Percentiles rank a stretch among this genome's conserved stretches.
These are phyloP conservation scores for Silybum marianum DNA, from an alignment of 129 eudicot species.

Conservation along the genomic window DNA sequence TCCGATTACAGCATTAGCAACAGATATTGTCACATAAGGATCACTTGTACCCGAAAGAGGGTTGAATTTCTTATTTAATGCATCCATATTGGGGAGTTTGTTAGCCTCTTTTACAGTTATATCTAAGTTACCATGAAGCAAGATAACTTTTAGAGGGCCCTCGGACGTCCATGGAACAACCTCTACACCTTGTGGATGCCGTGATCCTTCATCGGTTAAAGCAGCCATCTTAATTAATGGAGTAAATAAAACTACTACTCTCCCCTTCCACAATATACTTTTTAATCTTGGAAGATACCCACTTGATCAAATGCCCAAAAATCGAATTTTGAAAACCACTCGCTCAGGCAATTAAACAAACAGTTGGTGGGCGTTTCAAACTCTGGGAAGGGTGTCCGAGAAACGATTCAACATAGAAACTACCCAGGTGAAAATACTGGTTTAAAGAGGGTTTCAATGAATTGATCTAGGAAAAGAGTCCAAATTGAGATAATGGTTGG, in stretches of 20 bases:
- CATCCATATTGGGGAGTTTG: conserved; percentile 85
- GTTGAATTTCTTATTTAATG: conserved; percentile 52
- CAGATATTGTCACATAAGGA: conserved; percentile 74
- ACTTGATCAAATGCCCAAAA: neutral
- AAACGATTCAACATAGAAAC: neutral
- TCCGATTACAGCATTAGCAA: conserved; percentile 63
- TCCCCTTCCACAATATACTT: neutral
- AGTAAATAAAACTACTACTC: neutral
- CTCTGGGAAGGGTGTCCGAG: neutral
- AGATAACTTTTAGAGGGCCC: conserved; percentile 48
- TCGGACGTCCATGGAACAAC: conserved; percentile 55
- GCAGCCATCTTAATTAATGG: conserved; percentile 23
- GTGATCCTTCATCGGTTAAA: conserved; percentile 47
- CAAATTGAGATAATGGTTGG: conserved; percentile 9
- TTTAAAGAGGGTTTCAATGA: neutral
- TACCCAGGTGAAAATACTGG: conserved; percentile 21
- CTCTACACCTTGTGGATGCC: conserved; percentile 63
- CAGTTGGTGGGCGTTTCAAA: conserved; percentile 10
- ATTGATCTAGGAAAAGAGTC: conserved; percentile 3
- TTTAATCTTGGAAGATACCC: neutral
- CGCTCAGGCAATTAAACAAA: conserved; percentile 18
- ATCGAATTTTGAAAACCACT: neutral
- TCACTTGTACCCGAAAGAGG: conserved; percentile 68
- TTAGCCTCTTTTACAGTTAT: conserved; percentile 81
- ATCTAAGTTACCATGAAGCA: conserved; percentile 86